Evolutionary conservation across 495 filamentous ascomycete species (phyloP), one percentile per base, ranked within the genome.

Genomic region (Trichoderma erinaceum): DNA sequence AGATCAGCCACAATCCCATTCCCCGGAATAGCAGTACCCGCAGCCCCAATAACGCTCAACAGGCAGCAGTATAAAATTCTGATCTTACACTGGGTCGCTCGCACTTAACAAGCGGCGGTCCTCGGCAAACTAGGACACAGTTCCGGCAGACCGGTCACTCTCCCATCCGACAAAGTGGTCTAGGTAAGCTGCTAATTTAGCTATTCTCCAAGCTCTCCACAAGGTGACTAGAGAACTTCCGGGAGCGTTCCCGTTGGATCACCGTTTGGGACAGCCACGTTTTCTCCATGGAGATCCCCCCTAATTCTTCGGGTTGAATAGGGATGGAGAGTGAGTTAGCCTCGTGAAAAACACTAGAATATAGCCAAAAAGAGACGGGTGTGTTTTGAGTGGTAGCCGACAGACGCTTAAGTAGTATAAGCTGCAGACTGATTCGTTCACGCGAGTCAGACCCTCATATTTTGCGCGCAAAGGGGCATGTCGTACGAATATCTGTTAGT

Each of bases 1-100:
- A 13, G 10, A 15, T 32, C 56, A 61, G 56, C 56, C 56, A 32
- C 56, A 29, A 13, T 16, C 27, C 16, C 56, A 15, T 21, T 61
- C 56, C 56, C 56, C 56, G 56, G 56, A 61, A 61, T 15, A 32
- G 56, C 23, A 21, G 4, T 11, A 18, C n/a, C 56, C 56, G 27
- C 56, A 13, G 27, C 8, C 23, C 23, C 56, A 25, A 8, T 25
- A 21, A 21, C 10, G 10, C 50, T 25, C 18, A 25, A 56, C 21
- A 61, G 56, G 56, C 56, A 61, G 56, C 56, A 61, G 27, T 61
- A 61, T 61, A 61, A 61, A 21, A 16, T 13, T 61, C 56, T n/a
- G 12, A 29, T 3, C 10, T 4, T 61, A 11, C 15, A 13, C 16
- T 10, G 23, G 56, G 25, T 52, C 48, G 48, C 21, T 18, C n/a